Evolutionary conservation across 805 yeast species (phyloP).

Genomic region (Monosporozyma yasuniensis): DNA sequence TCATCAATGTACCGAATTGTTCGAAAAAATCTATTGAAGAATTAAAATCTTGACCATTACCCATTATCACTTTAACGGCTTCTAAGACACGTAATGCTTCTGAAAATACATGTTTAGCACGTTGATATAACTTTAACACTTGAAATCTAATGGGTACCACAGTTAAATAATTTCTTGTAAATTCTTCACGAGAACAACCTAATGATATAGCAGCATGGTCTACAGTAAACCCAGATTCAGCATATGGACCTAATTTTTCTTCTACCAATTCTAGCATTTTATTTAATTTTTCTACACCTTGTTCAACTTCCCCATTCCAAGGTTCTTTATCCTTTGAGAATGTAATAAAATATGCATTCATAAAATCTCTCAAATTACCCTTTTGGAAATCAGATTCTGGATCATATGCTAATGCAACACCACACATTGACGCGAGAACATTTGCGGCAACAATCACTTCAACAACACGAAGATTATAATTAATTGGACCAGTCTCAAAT

Average conservation of each 20-base stretch:
- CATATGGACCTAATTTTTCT: constrained; percentile 31
- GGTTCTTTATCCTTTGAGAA: constrained; percentile 17
- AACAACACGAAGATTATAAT: constrained; percentile 63
- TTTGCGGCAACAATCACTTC: constrained; percentile 61
- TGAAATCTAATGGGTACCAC: constrained; percentile 52
- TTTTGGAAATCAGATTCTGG: constrained; percentile 24
- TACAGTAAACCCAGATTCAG: constrained; percentile 39
- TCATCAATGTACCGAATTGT: constrained; percentile 47
- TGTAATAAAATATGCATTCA: constrained; percentile 40
- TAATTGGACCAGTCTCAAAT: constrained; percentile 58
- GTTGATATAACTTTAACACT: constrained; percentile 43
- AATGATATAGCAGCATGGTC: constrained; percentile 40
- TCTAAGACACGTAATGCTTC: constrained; percentile 53
- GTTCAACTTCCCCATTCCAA: constrained; percentile 42
- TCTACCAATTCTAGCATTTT: constrained; percentile 39
- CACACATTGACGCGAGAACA: constrained; percentile 41
- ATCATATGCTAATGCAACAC: constrained; percentile 27
- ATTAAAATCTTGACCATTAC: constrained; percentile 7
- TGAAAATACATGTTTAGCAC: constrained; percentile 54
- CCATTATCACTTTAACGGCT: constrained; percentile 35
- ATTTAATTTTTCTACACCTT: constrained; percentile 35
- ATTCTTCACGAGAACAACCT: constrained; percentile 36
- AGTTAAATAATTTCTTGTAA: constrained; percentile 38
- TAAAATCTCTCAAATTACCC: constrained; percentile 57
- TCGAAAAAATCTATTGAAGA: constrained; percentile 30